Percentiles rank a stretch among this genome's conserved stretches.
Conservation (phyloP, 306 rosid genomes). For the Vigna trinervia region DNA sequence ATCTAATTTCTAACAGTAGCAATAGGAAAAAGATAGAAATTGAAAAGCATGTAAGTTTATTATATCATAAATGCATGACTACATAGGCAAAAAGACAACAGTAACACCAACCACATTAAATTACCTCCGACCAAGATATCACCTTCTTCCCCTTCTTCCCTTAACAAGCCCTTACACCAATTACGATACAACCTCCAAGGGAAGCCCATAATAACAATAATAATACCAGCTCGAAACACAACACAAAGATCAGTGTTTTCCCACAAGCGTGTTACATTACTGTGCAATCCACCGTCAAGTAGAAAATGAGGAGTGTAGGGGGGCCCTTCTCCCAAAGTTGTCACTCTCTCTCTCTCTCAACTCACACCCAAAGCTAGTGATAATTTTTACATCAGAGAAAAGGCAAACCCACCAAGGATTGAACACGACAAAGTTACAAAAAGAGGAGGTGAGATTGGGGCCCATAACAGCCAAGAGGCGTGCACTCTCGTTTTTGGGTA, state of each 20-base stretch:
- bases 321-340: slow-evolving; percentile 43
- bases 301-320: slow-evolving; percentile 21
- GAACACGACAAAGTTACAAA: slow-evolving; percentile 64
- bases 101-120: slow-evolving; percentile 54
- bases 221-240: slow-evolving; percentile 5
- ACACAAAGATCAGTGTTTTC: slow-evolving; percentile 32
- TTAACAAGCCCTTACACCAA: slow-evolving; percentile 29
- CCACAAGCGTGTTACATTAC: slow-evolving; percentile 34
- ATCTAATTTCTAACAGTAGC: slow-evolving; percentile 9
- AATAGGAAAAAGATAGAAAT: background rate
- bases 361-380: slow-evolving; percentile 48
- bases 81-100: slow-evolving; percentile 64
- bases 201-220: slow-evolving; percentile 13
- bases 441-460: slow-evolving; percentile 56
- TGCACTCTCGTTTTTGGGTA: slow-evolving; percentile 53
- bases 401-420: slow-evolving; percentile 55
- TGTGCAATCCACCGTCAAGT: slow-evolving; percentile 6
- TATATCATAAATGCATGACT: slow-evolving; percentile 71
- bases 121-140: slow-evolving; percentile 55
- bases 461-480: slow-evolving; percentile 64
- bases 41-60: slow-evolving; percentile 57
- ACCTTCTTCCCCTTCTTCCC: background rate
- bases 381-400: slow-evolving; percentile 52
- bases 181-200: slow-evolving; percentile 30
- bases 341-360: slow-evolving; percentile 14